Percentiles rank a stretch among this genome's conserved stretches.
Conservation (phyloP, 371 early-diverging fungal species). For the Syncephalastrum monosporum region DNA sequence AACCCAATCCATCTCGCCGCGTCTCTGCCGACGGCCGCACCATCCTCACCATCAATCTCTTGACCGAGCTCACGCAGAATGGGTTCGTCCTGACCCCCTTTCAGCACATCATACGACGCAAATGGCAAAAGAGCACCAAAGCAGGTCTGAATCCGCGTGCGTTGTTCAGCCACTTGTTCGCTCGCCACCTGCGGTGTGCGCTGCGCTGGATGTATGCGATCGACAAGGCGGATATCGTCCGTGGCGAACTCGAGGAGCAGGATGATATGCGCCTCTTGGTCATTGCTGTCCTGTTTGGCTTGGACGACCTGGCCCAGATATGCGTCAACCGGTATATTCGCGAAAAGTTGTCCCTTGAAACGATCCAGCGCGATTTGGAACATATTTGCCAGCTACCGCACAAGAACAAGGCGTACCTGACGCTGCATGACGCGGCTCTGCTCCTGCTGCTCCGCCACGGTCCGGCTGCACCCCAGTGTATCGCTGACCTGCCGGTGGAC, state of each 20-base stretch:
- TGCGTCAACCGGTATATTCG: slow-evolving; percentile 37
- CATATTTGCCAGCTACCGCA: slow-evolving; percentile 45
- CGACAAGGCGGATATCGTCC: slow-evolving; percentile 20
- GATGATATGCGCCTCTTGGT: slow-evolving; percentile 38
- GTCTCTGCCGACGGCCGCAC: not conserved
- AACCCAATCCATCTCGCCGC: slow-evolving; percentile 1
- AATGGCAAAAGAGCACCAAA: slow-evolving; percentile 29
- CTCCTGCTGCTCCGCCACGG: slow-evolving; percentile 39
- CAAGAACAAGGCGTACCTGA: slow-evolving; percentile 30
- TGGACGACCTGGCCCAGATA: slow-evolving; percentile 35
- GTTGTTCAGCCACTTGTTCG: slow-evolving; percentile 22
- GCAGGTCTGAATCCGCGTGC: slow-evolving; percentile 8
- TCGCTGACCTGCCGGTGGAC: slow-evolving; percentile 40
- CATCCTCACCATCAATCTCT: slow-evolving; percentile 30
- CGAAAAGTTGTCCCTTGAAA: slow-evolving; percentile 31
- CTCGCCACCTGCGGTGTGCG: slow-evolving; percentile 42
- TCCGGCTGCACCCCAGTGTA: slow-evolving; percentile 27
- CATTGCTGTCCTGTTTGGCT: slow-evolving; percentile 35
- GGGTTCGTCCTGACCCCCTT: slow-evolving; percentile 41
- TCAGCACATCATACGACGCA: slow-evolving; percentile 44
- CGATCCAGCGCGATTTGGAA: slow-evolving; percentile 44
- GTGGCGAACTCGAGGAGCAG: slow-evolving; percentile 19
- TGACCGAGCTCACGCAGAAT: slow-evolving; percentile 28
- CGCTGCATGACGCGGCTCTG: slow-evolving; percentile 39
- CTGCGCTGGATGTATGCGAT: slow-evolving; percentile 40